Evolutionary conservation across 768 basidiomycete genomes (phyloP), one percentile per base, ranked within the genome.

Genomic region (Auricularia cornea): DNA sequence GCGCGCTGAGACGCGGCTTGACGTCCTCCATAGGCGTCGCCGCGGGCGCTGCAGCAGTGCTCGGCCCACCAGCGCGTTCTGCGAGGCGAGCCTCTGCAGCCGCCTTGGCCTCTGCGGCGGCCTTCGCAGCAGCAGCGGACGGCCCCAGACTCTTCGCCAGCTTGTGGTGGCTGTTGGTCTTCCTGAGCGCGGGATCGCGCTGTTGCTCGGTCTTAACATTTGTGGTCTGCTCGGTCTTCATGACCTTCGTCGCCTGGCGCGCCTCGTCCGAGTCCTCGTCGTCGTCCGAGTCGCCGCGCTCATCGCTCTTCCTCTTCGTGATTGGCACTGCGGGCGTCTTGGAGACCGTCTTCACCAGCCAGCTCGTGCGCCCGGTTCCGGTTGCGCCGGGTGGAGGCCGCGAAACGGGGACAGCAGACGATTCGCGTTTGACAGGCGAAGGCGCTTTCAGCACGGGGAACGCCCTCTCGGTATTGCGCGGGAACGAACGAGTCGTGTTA

Each of bases 31-130:
- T 57, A 4, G 20, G 26, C 54, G 54, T 12, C 18, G 54, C 6
- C 12, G 11, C 54, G 6, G 20, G 28, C 28, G 20, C 51, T 3
- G 61, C n/a, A 28, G n/a, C 31, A 14, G 44, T 41, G 52, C 18
- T 41, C 12, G 62, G 32, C 63, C 79, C 75, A 64, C 80, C 79
- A 69, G 86, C 81, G 63, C 88, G 76, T 70, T 90, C 82, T 1
- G 84, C 87, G 28, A 92, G 79, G 63, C 83, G 80, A 4, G 84
- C 88, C 72, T 91, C 87, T 8, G 89, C 88, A 48, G 82, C 80
- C 41, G 64, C 83, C 71, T 70, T 83, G 16, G 81, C 89, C 73
- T 89, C 86, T 12, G 87, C 35, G 8, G 35, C 88, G 10, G 90
- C 79, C 26, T 84, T 86, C 33, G 70, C 78, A 6, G 79, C 83